Conservation (phyloP, 2,329 filamentous ascomycete genomes). For the Mollisia scopiformis region DNA sequence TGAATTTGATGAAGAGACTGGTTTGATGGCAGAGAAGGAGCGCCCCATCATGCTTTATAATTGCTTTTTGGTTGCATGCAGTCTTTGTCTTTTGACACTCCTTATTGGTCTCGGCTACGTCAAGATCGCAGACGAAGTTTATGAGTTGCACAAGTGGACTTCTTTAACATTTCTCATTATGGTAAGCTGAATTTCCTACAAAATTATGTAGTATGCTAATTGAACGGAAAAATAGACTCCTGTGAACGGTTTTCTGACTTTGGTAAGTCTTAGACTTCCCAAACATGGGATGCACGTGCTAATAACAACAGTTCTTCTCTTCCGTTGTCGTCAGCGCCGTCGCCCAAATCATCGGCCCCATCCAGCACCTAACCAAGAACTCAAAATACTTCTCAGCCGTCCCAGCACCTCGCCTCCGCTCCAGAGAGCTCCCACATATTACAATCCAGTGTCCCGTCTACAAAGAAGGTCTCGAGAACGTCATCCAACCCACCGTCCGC, state of each 20-base stretch:
- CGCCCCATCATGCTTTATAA: conserved; percentile 9
- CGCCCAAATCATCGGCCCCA: conserved; percentile 14
- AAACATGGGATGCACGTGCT: background rate
- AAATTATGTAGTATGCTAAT: no score
- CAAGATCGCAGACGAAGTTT: conserved; percentile 9
- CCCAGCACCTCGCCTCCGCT: conserved; percentile 6
- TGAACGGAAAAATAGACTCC: no score
- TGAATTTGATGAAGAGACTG: conserved; percentile 13
- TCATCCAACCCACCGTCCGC: conserved; percentile 57
- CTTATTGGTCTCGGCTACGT: conserved; percentile 8
- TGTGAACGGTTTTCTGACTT: conserved; percentile 6
- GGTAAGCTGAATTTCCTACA: no score
- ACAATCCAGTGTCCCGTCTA: conserved; percentile 39
- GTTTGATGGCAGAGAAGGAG: conserved; percentile 9
- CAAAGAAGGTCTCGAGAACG: conserved; percentile 47
- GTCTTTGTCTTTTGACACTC: conserved; percentile 4
- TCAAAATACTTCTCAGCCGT: conserved; percentile 17
- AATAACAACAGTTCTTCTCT: conserved; percentile 11
- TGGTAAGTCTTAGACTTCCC: background rate
- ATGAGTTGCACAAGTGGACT: conserved; percentile 1
- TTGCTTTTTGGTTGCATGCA: conserved; percentile 9
- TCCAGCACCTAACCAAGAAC: conserved; percentile 14
- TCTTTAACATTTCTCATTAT: conserved; percentile 5
- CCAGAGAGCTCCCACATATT: conserved; percentile 14
- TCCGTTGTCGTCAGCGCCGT: conserved; percentile 4